Conservation (phyloP, 306 rosid genomes). For the Heteromeles arbutifolia region DNA sequence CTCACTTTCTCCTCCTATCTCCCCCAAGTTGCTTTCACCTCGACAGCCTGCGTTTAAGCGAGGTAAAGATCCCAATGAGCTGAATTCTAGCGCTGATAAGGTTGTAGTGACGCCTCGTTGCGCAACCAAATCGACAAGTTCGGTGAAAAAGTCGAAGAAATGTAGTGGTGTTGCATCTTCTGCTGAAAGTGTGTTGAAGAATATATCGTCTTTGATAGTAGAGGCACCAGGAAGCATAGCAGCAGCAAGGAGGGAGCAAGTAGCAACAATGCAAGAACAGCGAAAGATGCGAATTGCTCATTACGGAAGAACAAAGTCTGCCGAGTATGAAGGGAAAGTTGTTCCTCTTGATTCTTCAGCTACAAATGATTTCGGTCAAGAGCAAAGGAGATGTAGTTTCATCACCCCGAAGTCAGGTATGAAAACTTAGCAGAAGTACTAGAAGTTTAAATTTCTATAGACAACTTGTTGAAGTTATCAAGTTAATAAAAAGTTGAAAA, state of each 20-base stretch:
- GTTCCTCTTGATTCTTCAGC: slow-evolving; percentile 42
- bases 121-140: neutral
- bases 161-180: neutral
- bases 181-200: slow-evolving; percentile 29
- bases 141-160: slow-evolving; percentile 20
- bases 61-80: slow-evolving; percentile 21
- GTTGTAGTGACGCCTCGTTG: slow-evolving; percentile 1
- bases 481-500: neutral
- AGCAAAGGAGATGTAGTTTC: slow-evolving; percentile 62
- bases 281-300: slow-evolving; percentile 67
- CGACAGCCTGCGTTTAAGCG: slow-evolving; percentile 23
- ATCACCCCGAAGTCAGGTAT: slow-evolving; percentile 72
- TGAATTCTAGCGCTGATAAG: slow-evolving; percentile 23
- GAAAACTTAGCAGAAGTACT: neutral
- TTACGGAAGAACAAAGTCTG: slow-evolving; percentile 80
- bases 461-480: neutral
- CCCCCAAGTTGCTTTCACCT: slow-evolving; percentile 30
- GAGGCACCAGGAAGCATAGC: slow-evolving; percentile 86
- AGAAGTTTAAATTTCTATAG: neutral
- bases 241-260: slow-evolving; percentile 70
- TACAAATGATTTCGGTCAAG: neutral
- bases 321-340: slow-evolving; percentile 42
- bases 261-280: slow-evolving; percentile 51
- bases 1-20: slow-evolving; percentile 19
- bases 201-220: slow-evolving; percentile 53